Evolutionary conservation across 1,139 yeast species (phyloP).

Genomic region (Barnettozyma hawaiiensis): DNA sequence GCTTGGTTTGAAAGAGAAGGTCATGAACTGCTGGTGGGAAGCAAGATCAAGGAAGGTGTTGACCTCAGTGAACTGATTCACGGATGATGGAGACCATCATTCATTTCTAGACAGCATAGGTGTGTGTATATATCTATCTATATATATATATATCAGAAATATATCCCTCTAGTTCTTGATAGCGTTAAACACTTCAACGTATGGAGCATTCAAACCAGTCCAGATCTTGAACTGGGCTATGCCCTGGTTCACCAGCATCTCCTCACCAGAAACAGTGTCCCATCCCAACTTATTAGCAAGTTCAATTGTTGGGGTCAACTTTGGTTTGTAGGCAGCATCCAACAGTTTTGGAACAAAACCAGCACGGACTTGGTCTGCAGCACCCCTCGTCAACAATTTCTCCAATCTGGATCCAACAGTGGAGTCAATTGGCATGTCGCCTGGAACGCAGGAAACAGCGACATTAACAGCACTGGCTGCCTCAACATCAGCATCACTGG

Average conservation of each 20-base stretch:
- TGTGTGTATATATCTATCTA: no score
- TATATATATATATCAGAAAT: neutral
- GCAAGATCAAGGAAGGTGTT: slow-evolving; percentile 19
- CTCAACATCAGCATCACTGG: slow-evolving; percentile 41
- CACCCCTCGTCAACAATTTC: slow-evolving; percentile 40
- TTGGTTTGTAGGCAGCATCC: slow-evolving; percentile 93
- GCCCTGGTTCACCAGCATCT: slow-evolving; percentile 91
- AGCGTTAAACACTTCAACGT: slow-evolving; percentile 52
- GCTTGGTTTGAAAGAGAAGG: slow-evolving; percentile 26
- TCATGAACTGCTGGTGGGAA: slow-evolving; percentile 8
- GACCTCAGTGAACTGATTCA: slow-evolving; percentile 21
- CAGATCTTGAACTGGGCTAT: slow-evolving; percentile 77
- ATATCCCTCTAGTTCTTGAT: slow-evolving; percentile 30
- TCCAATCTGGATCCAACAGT: slow-evolving; percentile 43
- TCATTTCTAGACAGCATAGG: no score
- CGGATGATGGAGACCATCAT: no score
- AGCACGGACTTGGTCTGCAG: slow-evolving; percentile 22
- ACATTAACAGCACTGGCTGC: slow-evolving; percentile 45
- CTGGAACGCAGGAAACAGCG: slow-evolving; percentile 86
- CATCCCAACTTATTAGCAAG: slow-evolving; percentile 60
- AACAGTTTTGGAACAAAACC: slow-evolving; percentile 52
- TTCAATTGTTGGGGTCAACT: slow-evolving; percentile 77
- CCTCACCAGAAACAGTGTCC: slow-evolving; percentile 80
- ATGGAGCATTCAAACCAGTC: slow-evolving; percentile 67
- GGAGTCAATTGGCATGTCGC: slow-evolving; percentile 67